Base-by-base conservation (phyloP, 164 flowering plant genomes). In the Akebia trifoliata region DNA sequence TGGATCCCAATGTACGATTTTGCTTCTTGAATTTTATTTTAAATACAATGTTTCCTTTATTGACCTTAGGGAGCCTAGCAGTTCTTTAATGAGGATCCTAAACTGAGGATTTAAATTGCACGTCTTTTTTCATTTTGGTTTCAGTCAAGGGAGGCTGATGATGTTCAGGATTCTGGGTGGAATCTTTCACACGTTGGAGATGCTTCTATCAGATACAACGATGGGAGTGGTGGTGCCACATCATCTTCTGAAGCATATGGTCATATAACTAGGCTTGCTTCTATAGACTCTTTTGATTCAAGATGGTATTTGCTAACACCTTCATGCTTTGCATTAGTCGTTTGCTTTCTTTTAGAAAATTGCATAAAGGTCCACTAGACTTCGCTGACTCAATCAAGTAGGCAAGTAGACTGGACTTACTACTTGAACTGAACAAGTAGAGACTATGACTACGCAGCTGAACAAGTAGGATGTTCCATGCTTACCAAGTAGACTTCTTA, bases 241-340 rank as follows among this genome's bases (percentile, higher is more conserved):
- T 77, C 94, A 17, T 74, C 91, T 38, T 76, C 87, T 25, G 96
- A 87, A 64, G 68, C 73, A 36, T 49, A 81, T 51, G 78, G 71
- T 29, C 81, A 73, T 67, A 67, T 94, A 30, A 79, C 91, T 25
- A 77, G 94, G 63, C 87, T 90, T 59, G 96, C 99, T 58, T 90
- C 99, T 12, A 94, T 94, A 22, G 99, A 94, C 59, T 94, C 99
- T 15, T 94, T 83, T 72, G 99, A 94, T 64, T 94, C 99, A 52
- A 88, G 84, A 81, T 94, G 99, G 99, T 90, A 78, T 21, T 22
- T 5, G n/a, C 25, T 28, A 21, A 20, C 22, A 38, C 30, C 47
- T n/a, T n/a, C n/a, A 18, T 55, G 18, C 7, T 46, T 46, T 4
- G 15, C 17, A 21, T 8, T 63, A 47, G 3, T 39, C 20, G 6